Evolutionary conservation across 1,284 basidiomycete species (phyloP).

Genomic region (Fomes fomentarius): DNA sequence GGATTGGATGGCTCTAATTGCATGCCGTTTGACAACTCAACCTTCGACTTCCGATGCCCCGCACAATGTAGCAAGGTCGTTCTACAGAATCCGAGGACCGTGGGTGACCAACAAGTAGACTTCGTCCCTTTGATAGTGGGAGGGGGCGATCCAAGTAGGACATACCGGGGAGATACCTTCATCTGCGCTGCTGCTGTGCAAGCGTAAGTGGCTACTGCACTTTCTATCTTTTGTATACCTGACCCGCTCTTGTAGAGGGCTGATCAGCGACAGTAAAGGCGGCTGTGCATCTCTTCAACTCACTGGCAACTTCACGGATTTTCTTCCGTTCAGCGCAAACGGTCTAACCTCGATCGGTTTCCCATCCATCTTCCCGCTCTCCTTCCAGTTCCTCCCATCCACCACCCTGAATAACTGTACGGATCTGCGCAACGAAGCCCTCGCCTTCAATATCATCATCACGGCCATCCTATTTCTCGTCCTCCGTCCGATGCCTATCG

Average conservation of each 20-base stretch:
- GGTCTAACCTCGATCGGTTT: constrained; percentile 78
- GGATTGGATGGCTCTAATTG: constrained; percentile 76
- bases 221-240: neutral
- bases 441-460: constrained; percentile 73
- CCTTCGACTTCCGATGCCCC: constrained; percentile 82
- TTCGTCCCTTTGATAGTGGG: constrained; percentile 83
- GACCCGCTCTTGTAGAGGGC: constrained; percentile 50
- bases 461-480: constrained; percentile 72
- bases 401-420: constrained; percentile 61
- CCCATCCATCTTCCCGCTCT: constrained; percentile 72
- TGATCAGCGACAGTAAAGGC: constrained; percentile 66
- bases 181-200: constrained; percentile 87
- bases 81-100: constrained; percentile 75
- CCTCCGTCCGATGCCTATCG: constrained; percentile 72
- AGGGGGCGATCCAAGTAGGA: constrained; percentile 69
- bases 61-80: constrained; percentile 70
- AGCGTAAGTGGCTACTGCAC: constrained; percentile 53
- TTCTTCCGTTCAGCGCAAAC: constrained; percentile 58
- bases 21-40: constrained; percentile 63
- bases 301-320: constrained; percentile 74
- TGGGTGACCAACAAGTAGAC: constrained; percentile 70
- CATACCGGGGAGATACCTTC: constrained; percentile 86
- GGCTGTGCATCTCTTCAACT: constrained; percentile 80
- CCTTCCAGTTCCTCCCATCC: constrained; percentile 48
- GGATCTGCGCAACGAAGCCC: constrained; percentile 70